Percentiles rank a stretch among this genome's conserved stretches.
phyloP scores from a whole-genome alignment of 495 filamentous ascomycete genomes.

The Penicilliopsis zonata region DNA sequence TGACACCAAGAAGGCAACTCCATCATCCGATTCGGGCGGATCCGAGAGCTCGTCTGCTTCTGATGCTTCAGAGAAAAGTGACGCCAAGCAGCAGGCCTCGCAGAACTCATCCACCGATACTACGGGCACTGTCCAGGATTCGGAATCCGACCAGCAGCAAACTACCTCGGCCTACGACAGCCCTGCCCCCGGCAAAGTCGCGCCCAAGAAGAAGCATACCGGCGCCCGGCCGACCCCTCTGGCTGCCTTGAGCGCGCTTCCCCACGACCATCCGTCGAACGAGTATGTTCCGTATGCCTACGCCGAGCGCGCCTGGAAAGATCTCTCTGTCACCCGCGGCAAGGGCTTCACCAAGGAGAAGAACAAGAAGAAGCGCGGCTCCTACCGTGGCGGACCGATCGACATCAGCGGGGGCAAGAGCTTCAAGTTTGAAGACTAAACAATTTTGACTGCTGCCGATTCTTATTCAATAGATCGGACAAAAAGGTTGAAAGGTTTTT shows the following conservation, averaged over 20 bases:
- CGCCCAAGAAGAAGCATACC: conserved; percentile 37
- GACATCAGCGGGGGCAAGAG: conserved; percentile 56
- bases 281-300: conserved; percentile 76
- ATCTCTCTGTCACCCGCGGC: conserved; percentile 81
- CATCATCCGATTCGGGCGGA: conserved; percentile 25
- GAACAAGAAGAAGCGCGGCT: conserved; percentile 86
- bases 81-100: conserved; percentile 6
- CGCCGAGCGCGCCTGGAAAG: conserved; percentile 72
- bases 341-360: conserved; percentile 99
- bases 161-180: conserved; percentile 28
- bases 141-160: conserved; percentile 17
- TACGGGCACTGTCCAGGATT: conserved; percentile 21
- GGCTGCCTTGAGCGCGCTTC: conserved; percentile 31
- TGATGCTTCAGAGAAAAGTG: conserved; percentile 10
- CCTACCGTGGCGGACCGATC: conserved; percentile 73
- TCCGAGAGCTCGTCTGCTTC: conserved; percentile 13
- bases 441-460: too few relatives aligned
- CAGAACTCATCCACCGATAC: conserved; percentile 13
- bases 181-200: conserved; percentile 31
- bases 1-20: conserved; percentile 40
- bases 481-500: neutral
- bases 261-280: conserved; percentile 46
- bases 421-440: conserved; percentile 80
- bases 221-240: conserved; percentile 34
- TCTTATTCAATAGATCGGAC: conserved; percentile 11